Evolutionary conservation across 2,329 filamentous ascomycete species (phyloP).

Genomic region (Arthroderma uncinatum): DNA sequence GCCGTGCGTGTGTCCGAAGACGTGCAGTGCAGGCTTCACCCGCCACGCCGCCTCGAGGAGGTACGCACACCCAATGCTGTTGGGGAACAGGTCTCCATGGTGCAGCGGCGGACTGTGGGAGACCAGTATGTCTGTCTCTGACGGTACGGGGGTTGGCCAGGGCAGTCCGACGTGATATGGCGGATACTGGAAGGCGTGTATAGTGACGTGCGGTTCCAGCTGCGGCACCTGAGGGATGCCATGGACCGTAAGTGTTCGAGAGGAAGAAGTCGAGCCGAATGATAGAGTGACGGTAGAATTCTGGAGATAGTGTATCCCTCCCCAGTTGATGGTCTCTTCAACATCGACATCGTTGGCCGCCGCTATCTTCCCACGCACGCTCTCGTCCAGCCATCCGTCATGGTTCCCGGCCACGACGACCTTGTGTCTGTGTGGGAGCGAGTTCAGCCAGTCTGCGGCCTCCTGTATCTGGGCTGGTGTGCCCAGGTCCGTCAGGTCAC

Average conservation of each 20-base stretch:
- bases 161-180: constrained; percentile 45
- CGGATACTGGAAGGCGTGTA: constrained; percentile 69
- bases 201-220: constrained; percentile 52
- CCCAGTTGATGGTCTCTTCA: constrained; percentile 50
- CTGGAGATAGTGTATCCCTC: constrained; percentile 63
- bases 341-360: constrained; percentile 14
- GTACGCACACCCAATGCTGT: constrained; percentile 57
- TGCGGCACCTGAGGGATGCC: constrained; percentile 69
- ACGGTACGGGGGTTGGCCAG: constrained; percentile 61
- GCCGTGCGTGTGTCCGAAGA: constrained; percentile 78
- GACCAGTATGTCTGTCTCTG: constrained; percentile 63
- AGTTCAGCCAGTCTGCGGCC: constrained; percentile 72
- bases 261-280: constrained; percentile 42
- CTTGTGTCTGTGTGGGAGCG: constrained; percentile 66
- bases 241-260: constrained; percentile 58
- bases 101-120: constrained; percentile 70
- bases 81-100: constrained; percentile 49
- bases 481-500: constrained; percentile 68
- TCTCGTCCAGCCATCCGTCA: constrained; percentile 70
- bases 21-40: constrained; percentile 61
- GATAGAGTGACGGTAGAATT: constrained; percentile 52
- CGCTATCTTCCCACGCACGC: constrained; percentile 41
- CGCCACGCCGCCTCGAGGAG: constrained; percentile 64
- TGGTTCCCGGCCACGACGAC: constrained; percentile 80
- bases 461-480: constrained; percentile 61